Evolutionary conservation across 116 monocot species (phyloP).

Genomic region (Iris pallida): DNA sequence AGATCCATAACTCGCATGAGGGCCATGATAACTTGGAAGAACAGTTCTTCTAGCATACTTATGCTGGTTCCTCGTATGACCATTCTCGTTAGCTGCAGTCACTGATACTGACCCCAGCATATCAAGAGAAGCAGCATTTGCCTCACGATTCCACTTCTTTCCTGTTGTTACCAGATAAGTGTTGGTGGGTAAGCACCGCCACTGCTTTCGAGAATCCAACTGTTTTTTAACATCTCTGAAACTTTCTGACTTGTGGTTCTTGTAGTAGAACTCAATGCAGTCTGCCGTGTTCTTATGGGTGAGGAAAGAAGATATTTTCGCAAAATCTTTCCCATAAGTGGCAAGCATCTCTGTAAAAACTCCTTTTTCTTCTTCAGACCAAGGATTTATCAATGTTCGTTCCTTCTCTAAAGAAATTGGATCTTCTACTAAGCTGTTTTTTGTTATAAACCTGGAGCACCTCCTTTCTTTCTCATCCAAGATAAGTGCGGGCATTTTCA

Average conservation of each 20-base stretch:
- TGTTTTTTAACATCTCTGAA: slow-evolving; percentile 67
- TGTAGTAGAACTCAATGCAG: slow-evolving; percentile 95
- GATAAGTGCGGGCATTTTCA: slow-evolving; percentile 81
- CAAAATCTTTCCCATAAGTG: slow-evolving; percentile 75
- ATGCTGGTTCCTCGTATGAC: slow-evolving; percentile 14
- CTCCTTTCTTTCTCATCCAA: slow-evolving; percentile 60
- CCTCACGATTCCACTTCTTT: slow-evolving; percentile 56
- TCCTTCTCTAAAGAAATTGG: slow-evolving; percentile 60
- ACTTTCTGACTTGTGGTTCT: slow-evolving; percentile 74
- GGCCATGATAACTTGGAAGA: slow-evolving; percentile 4
- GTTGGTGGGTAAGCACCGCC: slow-evolving; percentile 26
- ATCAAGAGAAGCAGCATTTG: slow-evolving; percentile 43
- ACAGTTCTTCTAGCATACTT: slow-evolving; percentile 17
- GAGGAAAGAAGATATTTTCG: slow-evolving; percentile 68
- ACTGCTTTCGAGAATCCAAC: slow-evolving; percentile 41
- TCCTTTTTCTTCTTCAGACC: slow-evolving; percentile 67
- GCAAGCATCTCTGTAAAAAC: slow-evolving; percentile 87
- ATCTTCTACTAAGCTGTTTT: slow-evolving; percentile 76
- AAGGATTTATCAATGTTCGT: slow-evolving; percentile 70
- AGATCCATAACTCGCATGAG: slow-evolving; percentile 13
- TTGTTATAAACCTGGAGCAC: slow-evolving; percentile 41
- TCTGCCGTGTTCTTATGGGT: slow-evolving; percentile 89
- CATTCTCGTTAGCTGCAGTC: slow-evolving; percentile 27
- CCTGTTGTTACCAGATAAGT: slow-evolving; percentile 49
- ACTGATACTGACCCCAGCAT: slow-evolving; percentile 42